Evolutionary conservation across 2,329 filamentous ascomycete genomes (phyloP).

Genomic region (Diatrype stigma): DNA sequence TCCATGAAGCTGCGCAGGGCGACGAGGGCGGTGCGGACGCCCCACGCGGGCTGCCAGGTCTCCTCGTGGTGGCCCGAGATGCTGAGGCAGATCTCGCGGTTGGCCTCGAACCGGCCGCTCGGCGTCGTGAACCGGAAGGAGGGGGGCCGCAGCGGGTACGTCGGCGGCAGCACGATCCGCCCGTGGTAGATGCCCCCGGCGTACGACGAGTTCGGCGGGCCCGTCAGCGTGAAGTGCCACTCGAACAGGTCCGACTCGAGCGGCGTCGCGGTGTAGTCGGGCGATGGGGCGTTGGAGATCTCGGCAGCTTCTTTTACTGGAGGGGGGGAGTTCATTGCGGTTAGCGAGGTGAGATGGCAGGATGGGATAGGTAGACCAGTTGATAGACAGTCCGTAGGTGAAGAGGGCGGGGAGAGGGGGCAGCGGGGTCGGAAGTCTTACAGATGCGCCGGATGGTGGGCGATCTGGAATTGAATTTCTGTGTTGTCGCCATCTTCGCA

Average conservation of each 20-base stretch:
- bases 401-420: constrained; percentile 10
- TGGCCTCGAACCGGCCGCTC: constrained; percentile 88
- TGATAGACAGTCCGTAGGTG: constrained; percentile 1
- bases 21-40: constrained; percentile 80
- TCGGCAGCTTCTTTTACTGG: constrained; percentile 87
- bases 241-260: constrained; percentile 90
- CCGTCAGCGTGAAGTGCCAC: constrained; percentile 98
- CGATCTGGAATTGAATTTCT: constrained; percentile 66
- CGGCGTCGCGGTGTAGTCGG: constrained; percentile 81
- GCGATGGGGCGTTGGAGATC: constrained; percentile 71
- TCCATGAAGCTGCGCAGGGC: constrained; percentile 89
- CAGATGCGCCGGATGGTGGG: constrained; percentile 82
- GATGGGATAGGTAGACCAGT: background rate
- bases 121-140: constrained; percentile 95
- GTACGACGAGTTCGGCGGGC: constrained; percentile 78
- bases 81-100: constrained; percentile 91
- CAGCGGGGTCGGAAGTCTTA: too few species aligned
- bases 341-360: background rate
- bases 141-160: constrained; percentile 87
- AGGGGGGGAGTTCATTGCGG: constrained; percentile 14
- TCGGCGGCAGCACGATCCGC: constrained; percentile 82
- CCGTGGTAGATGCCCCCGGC: constrained; percentile 87
- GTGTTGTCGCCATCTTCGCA: constrained; percentile 35
- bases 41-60: constrained; percentile 98
- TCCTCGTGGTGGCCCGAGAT: constrained; percentile 97